These are phyloP conservation scores for Hypoxylon sp. DNA, from an alignment of 2,329 filamentous ascomycete genomes.

Conservation along the genomic window DNA sequence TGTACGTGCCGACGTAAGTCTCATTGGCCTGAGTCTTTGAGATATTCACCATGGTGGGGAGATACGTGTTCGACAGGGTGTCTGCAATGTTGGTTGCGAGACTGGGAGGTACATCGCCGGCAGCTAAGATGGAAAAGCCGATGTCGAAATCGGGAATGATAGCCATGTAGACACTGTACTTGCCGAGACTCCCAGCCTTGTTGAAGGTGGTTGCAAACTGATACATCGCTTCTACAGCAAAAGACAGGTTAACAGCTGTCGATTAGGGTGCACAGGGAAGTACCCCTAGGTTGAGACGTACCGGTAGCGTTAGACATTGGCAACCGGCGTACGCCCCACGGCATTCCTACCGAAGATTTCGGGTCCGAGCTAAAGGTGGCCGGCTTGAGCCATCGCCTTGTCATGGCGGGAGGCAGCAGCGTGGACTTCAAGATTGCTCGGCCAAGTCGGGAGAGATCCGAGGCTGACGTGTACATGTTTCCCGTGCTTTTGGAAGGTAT, in stretches of 20 bases:
- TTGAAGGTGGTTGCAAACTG: constrained; percentile 47
- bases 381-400: constrained; percentile 47
- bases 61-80: constrained; percentile 41
- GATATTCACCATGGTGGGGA: constrained; percentile 42
- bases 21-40: constrained; percentile 42
- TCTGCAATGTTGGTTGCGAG: constrained; percentile 45
- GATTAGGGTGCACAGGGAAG: too few relatives aligned
- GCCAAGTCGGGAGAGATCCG: constrained; percentile 44
- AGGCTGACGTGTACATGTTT: constrained; percentile 45
- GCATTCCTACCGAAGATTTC: constrained; percentile 42
- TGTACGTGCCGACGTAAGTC: constrained; percentile 43
- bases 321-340: constrained; percentile 47
- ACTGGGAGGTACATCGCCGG: constrained; percentile 41
- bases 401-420: constrained; percentile 43
- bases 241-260: not conserved
- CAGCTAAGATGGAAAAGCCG: constrained; percentile 45
- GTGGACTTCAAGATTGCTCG: constrained; percentile 45
- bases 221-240: constrained; percentile 34
- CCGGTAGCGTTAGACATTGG: constrained; percentile 32
- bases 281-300: constrained; percentile 8
- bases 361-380: constrained; percentile 45
- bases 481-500: constrained; percentile 45
- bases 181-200: constrained; percentile 46
- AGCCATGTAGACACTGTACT: constrained; percentile 44
- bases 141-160: constrained; percentile 48